Conservation (phyloP, 2,329 filamentous ascomycete genomes). For the Botrytis porri region DNA sequence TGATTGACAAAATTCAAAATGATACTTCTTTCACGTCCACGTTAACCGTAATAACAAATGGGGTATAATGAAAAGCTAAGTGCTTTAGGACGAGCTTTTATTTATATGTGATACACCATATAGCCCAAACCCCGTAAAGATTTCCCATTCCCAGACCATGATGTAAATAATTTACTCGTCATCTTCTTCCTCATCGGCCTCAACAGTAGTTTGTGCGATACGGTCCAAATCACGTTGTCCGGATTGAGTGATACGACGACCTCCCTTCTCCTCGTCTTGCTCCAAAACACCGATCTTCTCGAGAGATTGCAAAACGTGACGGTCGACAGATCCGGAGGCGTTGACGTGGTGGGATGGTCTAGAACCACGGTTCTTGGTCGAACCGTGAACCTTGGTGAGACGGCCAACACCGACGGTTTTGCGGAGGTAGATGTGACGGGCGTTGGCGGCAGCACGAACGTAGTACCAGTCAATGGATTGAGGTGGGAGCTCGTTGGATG, state of each 20-base stretch:
- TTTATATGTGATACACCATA: slow-evolving; percentile 23
- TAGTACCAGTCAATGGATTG: slow-evolving; percentile 98
- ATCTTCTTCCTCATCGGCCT: slow-evolving; percentile 69
- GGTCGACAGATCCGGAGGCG: slow-evolving; percentile 91
- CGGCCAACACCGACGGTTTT: slow-evolving; percentile 99
- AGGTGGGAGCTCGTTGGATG: slow-evolving; percentile 94
- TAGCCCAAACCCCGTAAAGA: slow-evolving; percentile 29
- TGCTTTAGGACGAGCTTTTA: slow-evolving; percentile 19
- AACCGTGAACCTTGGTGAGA: slow-evolving; percentile 93
- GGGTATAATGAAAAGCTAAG: slow-evolving; percentile 22
- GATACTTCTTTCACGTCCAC: slow-evolving; percentile 7
- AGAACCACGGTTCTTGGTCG: slow-evolving; percentile 93
- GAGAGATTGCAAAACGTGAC: slow-evolving; percentile 93
- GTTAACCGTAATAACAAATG: slow-evolving; percentile 7
- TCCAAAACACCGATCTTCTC: slow-evolving; percentile 99
- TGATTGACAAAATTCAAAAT: neutral
- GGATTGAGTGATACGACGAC: slow-evolving; percentile 94
- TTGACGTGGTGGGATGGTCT: slow-evolving; percentile 93
- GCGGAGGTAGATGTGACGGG: slow-evolving; percentile 98
- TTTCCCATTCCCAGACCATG: slow-evolving; percentile 25
- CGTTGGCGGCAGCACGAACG: slow-evolving; percentile 87
- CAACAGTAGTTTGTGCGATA: slow-evolving; percentile 78
- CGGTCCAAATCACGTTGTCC: slow-evolving; percentile 99
- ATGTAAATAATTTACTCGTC: slow-evolving; percentile 55
- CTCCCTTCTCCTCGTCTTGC: slow-evolving; percentile 97